Evolutionary conservation across 73 alveolate species (phyloP), one percentile per base, ranked within the genome.

Genomic region (Diophrys sp.): DNA sequence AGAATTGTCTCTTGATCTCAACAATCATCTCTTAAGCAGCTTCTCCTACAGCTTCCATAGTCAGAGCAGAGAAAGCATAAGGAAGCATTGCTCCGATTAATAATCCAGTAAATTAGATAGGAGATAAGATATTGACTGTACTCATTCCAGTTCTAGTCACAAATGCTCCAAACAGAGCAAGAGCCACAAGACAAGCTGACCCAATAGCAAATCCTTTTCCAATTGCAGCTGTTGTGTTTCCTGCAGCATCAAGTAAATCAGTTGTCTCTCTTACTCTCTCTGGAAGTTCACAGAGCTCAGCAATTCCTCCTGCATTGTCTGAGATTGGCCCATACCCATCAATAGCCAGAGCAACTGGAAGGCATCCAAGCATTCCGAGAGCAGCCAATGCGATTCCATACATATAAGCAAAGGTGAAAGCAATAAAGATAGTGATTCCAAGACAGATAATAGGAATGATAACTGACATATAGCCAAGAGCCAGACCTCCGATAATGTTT

Each of bases 341-440:
- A 55, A 90, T 90, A 75, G 99, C 93, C 62, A 95, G 91, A 69
- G 98, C 98, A 57, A 93, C 83, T 53, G 95, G 75, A 79, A 95
- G 87, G 81, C 90, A 88, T 33, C 95, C 89, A 44, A 95, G 96
- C 99, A 95, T 95, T 74, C 99, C 99, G 76, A 95, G 90, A 79
- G 99, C 99, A n/a, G 96, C 95, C 53, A 93, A 66, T 11, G 98
- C 98, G 33, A 94, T 92, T 44, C 99, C 99, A 84, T 94, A 95
- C 94, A 92, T 75, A 2, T 75, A 29, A 28, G 95, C 86, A 81
- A 90, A 75, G n/a, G 82, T 78, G 92, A 90, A 83, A 14, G 98
- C 68, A 33, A 90, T 73, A 54, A 67, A 87, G 68, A 93, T 93
- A 54, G 98, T 85, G 11, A 81, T 80, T 26, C 94, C 96, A 56